phyloP scores from a whole-genome alignment of 2,329 filamentous ascomycete species.

The Pezicula neosporulosa region DNA sequence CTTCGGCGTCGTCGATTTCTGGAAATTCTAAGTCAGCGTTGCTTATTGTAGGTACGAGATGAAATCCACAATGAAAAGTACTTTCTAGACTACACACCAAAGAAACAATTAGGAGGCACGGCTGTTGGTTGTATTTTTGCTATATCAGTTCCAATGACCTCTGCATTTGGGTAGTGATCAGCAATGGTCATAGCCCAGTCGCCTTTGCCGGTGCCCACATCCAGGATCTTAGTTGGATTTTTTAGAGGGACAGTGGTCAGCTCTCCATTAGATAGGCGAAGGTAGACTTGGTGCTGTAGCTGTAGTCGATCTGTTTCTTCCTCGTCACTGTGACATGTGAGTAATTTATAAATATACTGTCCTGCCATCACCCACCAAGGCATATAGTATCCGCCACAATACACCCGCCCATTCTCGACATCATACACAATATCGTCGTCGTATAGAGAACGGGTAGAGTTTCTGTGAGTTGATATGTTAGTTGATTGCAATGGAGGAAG shows the following conservation, averaged over 20 bases:
- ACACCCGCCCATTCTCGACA: slow-evolving; percentile 48
- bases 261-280: slow-evolving; percentile 20
- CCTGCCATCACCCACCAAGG: slow-evolving; percentile 6
- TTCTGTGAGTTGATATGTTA: slow-evolving; percentile 11
- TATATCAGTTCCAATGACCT: slow-evolving; percentile 58
- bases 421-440: slow-evolving; percentile 23
- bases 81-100: slow-evolving; percentile 24
- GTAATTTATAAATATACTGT: no score
- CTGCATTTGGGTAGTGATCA: slow-evolving; percentile 39
- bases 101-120: slow-evolving; percentile 59
- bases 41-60: no score
- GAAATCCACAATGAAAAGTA: no score
- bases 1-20: slow-evolving; percentile 56
- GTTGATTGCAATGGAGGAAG: not conserved
- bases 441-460: slow-evolving; percentile 27
- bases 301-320: slow-evolving; percentile 26
- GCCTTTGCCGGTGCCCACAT: slow-evolving; percentile 55
- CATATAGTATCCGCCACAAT: slow-evolving; percentile 41
- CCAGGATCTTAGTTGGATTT: slow-evolving; percentile 38
- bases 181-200: slow-evolving; percentile 62
- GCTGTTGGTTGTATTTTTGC: slow-evolving; percentile 56
- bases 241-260: slow-evolving; percentile 28
- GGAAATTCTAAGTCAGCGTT: no score
- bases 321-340: slow-evolving; percentile 18
- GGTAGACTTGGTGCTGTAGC: slow-evolving; percentile 23